Evolutionary conservation across 305 asterid genomes (phyloP), one percentile per base, ranked within the genome.

Genomic region (Coffea humblotiana): DNA sequence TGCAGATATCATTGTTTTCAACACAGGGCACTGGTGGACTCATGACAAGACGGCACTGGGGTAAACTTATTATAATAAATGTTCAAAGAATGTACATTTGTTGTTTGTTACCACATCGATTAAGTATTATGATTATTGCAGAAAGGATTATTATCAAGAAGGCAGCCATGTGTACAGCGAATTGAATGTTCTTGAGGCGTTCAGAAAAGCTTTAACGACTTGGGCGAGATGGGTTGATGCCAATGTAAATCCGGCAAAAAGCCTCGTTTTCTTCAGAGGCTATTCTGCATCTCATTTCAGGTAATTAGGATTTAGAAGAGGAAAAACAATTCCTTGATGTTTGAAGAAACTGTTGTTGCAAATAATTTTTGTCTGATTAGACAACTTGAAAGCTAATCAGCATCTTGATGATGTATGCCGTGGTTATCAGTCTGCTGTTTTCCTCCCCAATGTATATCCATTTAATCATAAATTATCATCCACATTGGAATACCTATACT

Each of bases 21-120:
- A 92, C 88, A 91, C 97, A 0, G 97, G 96, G 52, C 95, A 92
- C 64, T 92, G 97, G 97, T 92, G 97, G 97, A 92, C 97, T 61
- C 97, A 92, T 82, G 97, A 91, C 83, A 92, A 92, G 82, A 91
- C 94, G 65, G 82, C 96, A 12, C 76, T 76, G 66, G 97, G 97
- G 96, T 92, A 89, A 81, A n/a, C 27, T 67, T 56, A 56, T 56
- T 16, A 70, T 67, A 25, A 69, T 40, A 71, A 64, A 65, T 4
- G 19, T 32, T 8, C 1, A n/a, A 27, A 7, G 18, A 40, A 23
- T 82, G 25, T 37, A 25, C 27, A 72, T 23, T 35, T 21, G 7
- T 19, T 63, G 76, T 52, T 47, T 25, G 51, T 14, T 47, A 49
- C 21, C 48, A 35, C 56, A 6, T n/a, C 14, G 45, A 19, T 72